A percentile compares a stretch with the other conserved stretches of the same genome.
These are phyloP conservation scores for Fonsecaea multimorphosa DNA, from an alignment of 2,329 filamentous ascomycete species.

Conservation along the genomic window DNA sequence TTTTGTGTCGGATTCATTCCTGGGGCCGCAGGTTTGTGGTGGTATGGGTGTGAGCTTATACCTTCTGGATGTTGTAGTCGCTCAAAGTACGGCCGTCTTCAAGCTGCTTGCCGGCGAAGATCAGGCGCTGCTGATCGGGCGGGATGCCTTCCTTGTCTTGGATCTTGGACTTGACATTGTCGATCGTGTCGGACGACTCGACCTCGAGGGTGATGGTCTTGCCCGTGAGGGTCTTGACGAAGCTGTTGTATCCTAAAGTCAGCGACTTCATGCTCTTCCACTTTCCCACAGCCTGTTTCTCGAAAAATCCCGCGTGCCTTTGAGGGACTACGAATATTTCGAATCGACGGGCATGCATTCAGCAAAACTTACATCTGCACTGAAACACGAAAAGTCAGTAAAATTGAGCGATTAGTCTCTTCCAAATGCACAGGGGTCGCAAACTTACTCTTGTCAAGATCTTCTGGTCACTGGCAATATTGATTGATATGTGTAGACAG, in stretches of 20 bases:
- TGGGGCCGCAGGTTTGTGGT: background rate
- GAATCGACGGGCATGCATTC: slow-evolving; percentile 34
- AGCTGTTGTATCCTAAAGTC: slow-evolving; percentile 63
- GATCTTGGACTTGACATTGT: slow-evolving; percentile 99
- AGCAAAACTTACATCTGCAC: slow-evolving; percentile 83
- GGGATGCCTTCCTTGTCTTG: slow-evolving; percentile 99
- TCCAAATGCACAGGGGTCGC: no score
- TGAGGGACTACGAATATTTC: slow-evolving; percentile 28
- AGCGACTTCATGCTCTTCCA: slow-evolving; percentile 7
- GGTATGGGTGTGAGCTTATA: slow-evolving; percentile 54
- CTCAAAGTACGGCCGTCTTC: slow-evolving; percentile 96
- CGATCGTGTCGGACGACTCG: slow-evolving; percentile 98
- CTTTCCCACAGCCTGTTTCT: slow-evolving; percentile 13
- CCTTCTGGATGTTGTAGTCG: slow-evolving; percentile 99
- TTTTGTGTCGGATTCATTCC: no score
- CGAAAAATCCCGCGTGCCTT: slow-evolving; percentile 42
- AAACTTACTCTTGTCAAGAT: slow-evolving; percentile 39
- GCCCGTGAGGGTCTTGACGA: slow-evolving; percentile 99
- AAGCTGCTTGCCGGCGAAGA: slow-evolving; percentile 98
- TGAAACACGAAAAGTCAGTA: slow-evolving; percentile 47
- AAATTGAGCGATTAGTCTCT: background rate
- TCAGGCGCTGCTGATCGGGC: slow-evolving; percentile 96
- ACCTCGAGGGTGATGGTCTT: slow-evolving; percentile 99
- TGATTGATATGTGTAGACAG: slow-evolving; percentile 18
- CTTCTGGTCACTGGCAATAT: slow-evolving; percentile 33